Percentiles rank a stretch among this genome's conserved stretches.
phyloP scores from a whole-genome alignment of 805 yeast genomes.

The Candida nemodendra region DNA sequence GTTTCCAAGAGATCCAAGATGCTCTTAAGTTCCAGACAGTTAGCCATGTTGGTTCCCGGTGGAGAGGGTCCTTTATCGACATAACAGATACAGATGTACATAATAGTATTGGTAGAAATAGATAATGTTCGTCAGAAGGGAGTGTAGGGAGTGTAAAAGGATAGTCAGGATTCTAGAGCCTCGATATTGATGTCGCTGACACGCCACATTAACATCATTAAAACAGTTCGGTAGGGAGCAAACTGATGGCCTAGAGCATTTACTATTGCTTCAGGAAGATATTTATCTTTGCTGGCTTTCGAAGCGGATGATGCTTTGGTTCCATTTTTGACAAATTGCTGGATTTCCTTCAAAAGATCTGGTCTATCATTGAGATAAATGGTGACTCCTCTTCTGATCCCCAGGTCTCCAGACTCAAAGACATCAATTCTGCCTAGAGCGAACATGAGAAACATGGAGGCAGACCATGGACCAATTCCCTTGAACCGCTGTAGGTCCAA shows the following conservation, averaged over 20 bases:
- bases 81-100: slow-evolving; percentile 2
- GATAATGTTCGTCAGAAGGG: too few species aligned
- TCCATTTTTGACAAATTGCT: slow-evolving; percentile 35
- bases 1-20: slow-evolving; percentile 53
- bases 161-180: slow-evolving; percentile 37
- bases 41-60: slow-evolving; percentile 63
- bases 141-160: too few species aligned
- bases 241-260: slow-evolving; percentile 55
- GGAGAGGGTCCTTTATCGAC: slow-evolving; percentile 36
- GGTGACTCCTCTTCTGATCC: slow-evolving; percentile 79
- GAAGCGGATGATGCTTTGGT: too few species aligned
- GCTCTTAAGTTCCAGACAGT: slow-evolving; percentile 68
- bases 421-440: slow-evolving; percentile 65
- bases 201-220: slow-evolving; percentile 77
- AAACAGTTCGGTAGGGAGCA: slow-evolving; percentile 63
- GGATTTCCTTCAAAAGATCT: slow-evolving; percentile 43
- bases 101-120: slow-evolving; percentile 1
- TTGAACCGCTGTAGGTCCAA: slow-evolving; percentile 39
- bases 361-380: slow-evolving; percentile 58
- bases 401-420: slow-evolving; percentile 78
- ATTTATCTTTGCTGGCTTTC: slow-evolving; percentile 37
- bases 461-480: slow-evolving; percentile 85
- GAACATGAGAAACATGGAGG: slow-evolving; percentile 80
- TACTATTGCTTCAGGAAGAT: slow-evolving; percentile 55
- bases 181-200: slow-evolving; percentile 57